Base-by-base conservation (phyloP, 306 rosid species). In the Glycine soja region DNA sequence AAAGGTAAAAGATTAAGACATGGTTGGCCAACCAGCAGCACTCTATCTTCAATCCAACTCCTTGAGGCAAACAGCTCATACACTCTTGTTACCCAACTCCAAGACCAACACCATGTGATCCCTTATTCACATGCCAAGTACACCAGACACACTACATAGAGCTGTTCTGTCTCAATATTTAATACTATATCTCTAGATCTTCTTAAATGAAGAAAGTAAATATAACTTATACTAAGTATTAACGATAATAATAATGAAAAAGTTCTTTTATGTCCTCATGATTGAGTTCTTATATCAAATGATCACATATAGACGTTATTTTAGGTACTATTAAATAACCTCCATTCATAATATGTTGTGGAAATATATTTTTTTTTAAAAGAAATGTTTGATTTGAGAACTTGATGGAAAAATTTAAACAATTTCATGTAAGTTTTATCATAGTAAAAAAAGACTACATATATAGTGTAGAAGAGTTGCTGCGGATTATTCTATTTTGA, bases 11-110 rank as follows among this genome's bases (percentile, higher is more conserved):
- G 19, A 3, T 11, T 57, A 11, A 15, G 70, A 13, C 30, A 58
- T 45, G 38, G 79, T 24, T 75, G 57, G 70, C 5, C 69, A 74
- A 11, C 30, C 30, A 24, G 30, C 30, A 24, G 30, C 30, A 24
- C 30, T 24, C 30, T 24, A 24, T 30, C 15, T 19, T 10, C 7
- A 51, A 48, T 77, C 73, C 81, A 72, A 75, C 48, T 42, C 13
- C 50, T 46, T 58, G 63, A 59, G 4, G 18, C 75, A 52, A 77
- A 71, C 65, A 82, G 16, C 5, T 57, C 76, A 81, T 13, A 83
- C 30, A 70, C 19, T 77, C n/a, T 42, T 69, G 86, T 59, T 71
- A 70, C 78, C 78, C 78, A 76, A 50, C 61, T 61, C n/a, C 34
- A 19, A 61, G 74, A 70, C 74, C 78, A 76, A 46, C 3, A 7